A percentile compares a stretch with the other conserved stretches of the same genome.
These are phyloP conservation scores for Magnaporthiopsis incrustans DNA, from an alignment of 2,329 filamentous ascomycete species.

Conservation along the genomic window DNA sequence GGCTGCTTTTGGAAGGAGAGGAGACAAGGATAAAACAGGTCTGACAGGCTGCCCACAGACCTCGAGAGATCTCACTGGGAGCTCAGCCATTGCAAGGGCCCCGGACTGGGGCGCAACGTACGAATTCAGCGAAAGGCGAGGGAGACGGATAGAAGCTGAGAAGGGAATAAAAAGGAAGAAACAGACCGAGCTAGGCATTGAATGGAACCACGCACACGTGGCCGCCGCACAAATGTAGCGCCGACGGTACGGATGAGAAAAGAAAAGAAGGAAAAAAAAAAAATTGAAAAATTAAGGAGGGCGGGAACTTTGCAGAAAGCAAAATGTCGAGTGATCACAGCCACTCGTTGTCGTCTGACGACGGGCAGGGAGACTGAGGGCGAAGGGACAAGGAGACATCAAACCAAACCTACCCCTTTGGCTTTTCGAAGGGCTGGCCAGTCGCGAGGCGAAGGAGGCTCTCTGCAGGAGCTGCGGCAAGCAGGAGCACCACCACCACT, in stretches of 20 bases:
- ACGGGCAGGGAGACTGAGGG: background rate
- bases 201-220: background rate
- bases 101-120: background rate
- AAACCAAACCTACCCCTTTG: background rate
- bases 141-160: background rate
- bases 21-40: constrained; percentile 21
- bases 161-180: background rate
- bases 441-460: background rate
- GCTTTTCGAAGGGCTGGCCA: background rate
- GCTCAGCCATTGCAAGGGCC: background rate
- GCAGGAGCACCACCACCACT: background rate
- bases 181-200: background rate
- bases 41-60: constrained; percentile 18
- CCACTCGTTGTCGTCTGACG: background rate
- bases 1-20: constrained; percentile 23
- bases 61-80: background rate
- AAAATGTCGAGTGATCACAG: background rate
- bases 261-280: background rate
- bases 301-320: background rate
- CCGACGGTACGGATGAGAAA: background rate
- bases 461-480: background rate
- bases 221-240: background rate
- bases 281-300: background rate
- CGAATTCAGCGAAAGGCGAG: background rate
- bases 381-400: background rate